Percentiles rank a stretch among this genome's conserved stretches.
Evolutionary conservation across 257 asterid species (phyloP).

Genomic region (Solanum okadae): DNA sequence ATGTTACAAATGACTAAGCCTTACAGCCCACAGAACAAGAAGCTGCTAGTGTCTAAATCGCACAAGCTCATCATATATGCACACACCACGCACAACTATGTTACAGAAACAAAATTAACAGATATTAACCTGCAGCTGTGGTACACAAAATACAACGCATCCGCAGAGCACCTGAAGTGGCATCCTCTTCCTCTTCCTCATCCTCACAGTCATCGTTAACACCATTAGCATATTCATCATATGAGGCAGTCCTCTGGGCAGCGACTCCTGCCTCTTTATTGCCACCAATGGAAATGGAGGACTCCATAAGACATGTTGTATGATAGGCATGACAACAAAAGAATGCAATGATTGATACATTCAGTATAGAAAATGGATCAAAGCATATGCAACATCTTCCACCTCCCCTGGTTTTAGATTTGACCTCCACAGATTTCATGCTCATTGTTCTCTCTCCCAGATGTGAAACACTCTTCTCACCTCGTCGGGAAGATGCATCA

Average conservation of each 20-base stretch:
- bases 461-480: slow-evolving; percentile 24
- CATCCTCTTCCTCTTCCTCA: slow-evolving; percentile 13
- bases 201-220: slow-evolving; percentile 21
- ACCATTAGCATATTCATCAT: slow-evolving; percentile 36
- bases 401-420: slow-evolving; percentile 75
- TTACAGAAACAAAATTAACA: background rate
- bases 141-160: slow-evolving; percentile 93
- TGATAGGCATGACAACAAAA: slow-evolving; percentile 94
- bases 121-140: slow-evolving; percentile 68
- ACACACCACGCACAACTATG: slow-evolving; percentile 11
- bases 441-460: slow-evolving; percentile 35
- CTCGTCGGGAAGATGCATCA: slow-evolving; percentile 39
- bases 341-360: slow-evolving; percentile 57
- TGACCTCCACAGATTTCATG: slow-evolving; percentile 50
- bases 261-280: slow-evolving; percentile 33
- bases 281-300: slow-evolving; percentile 37
- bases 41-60: background rate
- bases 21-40: background rate
- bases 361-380: slow-evolving; percentile 80
- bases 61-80: slow-evolving; percentile 7
- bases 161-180: slow-evolving; percentile 34
- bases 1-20: background rate
- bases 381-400: slow-evolving; percentile 95
- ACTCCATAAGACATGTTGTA: slow-evolving; percentile 68
- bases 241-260: slow-evolving; percentile 28